A percentile compares a stretch with the other conserved stretches of the same genome.
Evolutionary conservation across 192 early-diverging fungal genomes (phyloP).

Genomic region (Dissophora ornata): DNA sequence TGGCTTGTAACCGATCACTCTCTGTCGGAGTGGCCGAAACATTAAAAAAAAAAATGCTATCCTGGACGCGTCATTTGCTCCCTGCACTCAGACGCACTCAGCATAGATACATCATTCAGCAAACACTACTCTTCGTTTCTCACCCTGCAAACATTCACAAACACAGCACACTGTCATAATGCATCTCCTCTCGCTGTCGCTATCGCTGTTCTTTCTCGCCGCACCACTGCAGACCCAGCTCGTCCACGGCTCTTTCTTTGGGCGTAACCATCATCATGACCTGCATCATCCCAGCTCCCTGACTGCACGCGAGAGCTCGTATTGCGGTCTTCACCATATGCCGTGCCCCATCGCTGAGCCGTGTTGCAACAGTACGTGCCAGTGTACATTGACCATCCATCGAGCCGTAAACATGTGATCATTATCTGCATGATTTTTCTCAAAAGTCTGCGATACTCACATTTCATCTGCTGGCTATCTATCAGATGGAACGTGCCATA

Average conservation of each 20-base stretch:
- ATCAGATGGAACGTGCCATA: slow-evolving; percentile 48
- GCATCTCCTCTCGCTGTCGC: slow-evolving; percentile 11
- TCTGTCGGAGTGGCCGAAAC: too few species aligned
- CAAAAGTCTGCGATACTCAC: neutral
- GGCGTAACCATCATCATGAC: neutral
- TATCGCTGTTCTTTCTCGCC: slow-evolving; percentile 11
- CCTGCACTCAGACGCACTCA: too few species aligned
- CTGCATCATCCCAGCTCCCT: slow-evolving; percentile 3
- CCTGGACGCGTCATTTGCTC: too few species aligned
- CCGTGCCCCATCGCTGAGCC: slow-evolving; percentile 36
- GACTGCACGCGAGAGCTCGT: slow-evolving; percentile 32
- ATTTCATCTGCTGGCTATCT: neutral
- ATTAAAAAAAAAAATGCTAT: too few species aligned
- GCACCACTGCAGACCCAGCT: neutral
- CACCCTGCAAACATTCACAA: neutral
- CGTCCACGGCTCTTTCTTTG: slow-evolving; percentile 27
- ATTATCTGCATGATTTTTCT: neutral
- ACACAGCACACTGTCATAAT: neutral
- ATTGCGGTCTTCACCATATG: slow-evolving; percentile 41
- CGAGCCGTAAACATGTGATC: neutral
- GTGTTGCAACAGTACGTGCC: slow-evolving; percentile 48
- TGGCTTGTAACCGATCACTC: too few species aligned
- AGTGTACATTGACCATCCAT: neutral
- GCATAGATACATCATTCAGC: too few species aligned
- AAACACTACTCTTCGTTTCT: neutral